A percentile compares a stretch with the other conserved stretches of the same genome.
Conservation (phyloP, 2,329 filamentous ascomycete genomes). For the Phoma sp. region DNA sequence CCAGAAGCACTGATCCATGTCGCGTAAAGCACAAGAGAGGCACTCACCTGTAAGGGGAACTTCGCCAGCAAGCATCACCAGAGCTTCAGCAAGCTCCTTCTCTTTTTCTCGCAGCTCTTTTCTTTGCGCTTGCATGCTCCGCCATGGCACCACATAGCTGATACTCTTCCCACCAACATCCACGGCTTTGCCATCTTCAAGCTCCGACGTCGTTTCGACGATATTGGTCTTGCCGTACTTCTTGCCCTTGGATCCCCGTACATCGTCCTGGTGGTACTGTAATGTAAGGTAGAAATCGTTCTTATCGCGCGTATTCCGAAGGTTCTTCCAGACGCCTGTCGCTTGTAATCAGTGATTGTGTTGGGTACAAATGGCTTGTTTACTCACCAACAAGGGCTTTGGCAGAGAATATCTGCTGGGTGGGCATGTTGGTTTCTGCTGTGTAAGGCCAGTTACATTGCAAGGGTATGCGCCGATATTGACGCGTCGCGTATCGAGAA, state of each 20-base stretch:
- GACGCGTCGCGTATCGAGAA: slow-evolving; percentile 8
- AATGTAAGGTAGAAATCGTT: slow-evolving; percentile 43
- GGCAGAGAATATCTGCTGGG: slow-evolving; percentile 41
- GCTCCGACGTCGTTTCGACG: slow-evolving; percentile 27
- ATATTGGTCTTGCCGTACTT: slow-evolving; percentile 24
- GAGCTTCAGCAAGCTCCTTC: slow-evolving; percentile 42
- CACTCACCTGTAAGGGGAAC: slow-evolving; percentile 39
- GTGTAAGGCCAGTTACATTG: slow-evolving; percentile 5
- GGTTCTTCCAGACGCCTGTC: slow-evolving; percentile 40
- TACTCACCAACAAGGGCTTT: slow-evolving; percentile 36
- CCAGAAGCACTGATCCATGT: neutral
- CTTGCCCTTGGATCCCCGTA: slow-evolving; percentile 22
- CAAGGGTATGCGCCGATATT: neutral
- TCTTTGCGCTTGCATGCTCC: slow-evolving; percentile 44
- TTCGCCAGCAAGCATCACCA: slow-evolving; percentile 43
- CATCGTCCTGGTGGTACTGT: slow-evolving; percentile 41
- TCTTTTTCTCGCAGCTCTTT: slow-evolving; percentile 41
- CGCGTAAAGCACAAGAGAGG: neutral
- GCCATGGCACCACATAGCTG: slow-evolving; percentile 45
- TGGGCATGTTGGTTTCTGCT: slow-evolving; percentile 24
- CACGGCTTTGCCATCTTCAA: slow-evolving; percentile 26
- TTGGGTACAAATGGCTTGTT: neutral
- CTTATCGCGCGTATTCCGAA: slow-evolving; percentile 37
- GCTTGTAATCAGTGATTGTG: neutral
- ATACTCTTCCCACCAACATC: slow-evolving; percentile 38